Evolutionary conservation across 306 rosid species (phyloP).

Genomic region (Pterocarpus santalinus): DNA sequence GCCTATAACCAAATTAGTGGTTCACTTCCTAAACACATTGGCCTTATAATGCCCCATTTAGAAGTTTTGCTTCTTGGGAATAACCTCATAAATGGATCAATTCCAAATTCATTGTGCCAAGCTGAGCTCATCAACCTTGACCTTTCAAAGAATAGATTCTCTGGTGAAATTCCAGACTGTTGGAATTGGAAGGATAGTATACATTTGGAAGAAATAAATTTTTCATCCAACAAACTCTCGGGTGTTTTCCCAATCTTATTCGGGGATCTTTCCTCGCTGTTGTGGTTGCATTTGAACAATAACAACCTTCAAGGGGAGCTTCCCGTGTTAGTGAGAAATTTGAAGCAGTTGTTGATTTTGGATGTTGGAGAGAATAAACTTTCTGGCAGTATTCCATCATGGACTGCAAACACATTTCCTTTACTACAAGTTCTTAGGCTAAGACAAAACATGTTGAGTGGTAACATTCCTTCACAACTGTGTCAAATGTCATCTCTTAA

Average conservation of each 20-base stretch:
- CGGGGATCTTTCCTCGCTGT: neutral
- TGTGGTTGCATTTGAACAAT: conserved; percentile 12
- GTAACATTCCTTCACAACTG: no score
- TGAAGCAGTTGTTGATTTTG: neutral
- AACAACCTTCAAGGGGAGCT: conserved; percentile 25
- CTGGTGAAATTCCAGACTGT: conserved; percentile 22
- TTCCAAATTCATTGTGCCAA: conserved; percentile 31
- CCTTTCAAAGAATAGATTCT: conserved; percentile 27
- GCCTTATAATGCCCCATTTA: neutral
- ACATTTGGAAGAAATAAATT: neutral
- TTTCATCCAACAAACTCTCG: conserved; percentile 5
- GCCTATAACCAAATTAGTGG: conserved; percentile 7
- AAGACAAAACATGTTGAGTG: no score
- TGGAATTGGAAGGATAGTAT: neutral
- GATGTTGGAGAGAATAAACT: conserved; percentile 42
- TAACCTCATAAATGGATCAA: conserved; percentile 15
- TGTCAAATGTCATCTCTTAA: no score
- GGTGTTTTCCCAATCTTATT: neutral
- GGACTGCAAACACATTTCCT: neutral
- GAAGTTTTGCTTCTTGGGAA: neutral
- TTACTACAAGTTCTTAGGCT: no score
- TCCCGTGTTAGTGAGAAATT: neutral
- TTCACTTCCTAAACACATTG: conserved; percentile 6
- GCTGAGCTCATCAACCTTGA: neutral
- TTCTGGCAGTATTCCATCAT: conserved; percentile 39